phyloP scores from a whole-genome alignment of 1,284 basidiomycete species.

The Moesziomyces aphidis region DNA sequence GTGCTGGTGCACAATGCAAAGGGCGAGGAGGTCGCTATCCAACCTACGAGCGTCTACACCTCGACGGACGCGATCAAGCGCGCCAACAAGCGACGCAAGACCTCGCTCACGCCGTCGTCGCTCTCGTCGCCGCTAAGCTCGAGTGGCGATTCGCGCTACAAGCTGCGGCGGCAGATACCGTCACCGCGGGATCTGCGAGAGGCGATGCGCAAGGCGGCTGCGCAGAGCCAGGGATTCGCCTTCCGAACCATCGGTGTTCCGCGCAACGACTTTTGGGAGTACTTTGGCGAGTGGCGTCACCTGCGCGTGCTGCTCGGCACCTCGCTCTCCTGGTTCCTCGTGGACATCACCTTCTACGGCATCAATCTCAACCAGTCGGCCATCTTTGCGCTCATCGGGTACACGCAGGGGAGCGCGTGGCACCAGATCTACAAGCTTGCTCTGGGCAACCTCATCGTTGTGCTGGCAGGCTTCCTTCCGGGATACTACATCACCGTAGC shows the following conservation, averaged over 20 bases:
- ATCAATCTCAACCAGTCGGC: slow-evolving; percentile 83
- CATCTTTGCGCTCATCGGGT: slow-evolving; percentile 76
- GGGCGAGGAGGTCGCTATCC: slow-evolving; percentile 8
- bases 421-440: slow-evolving; percentile 72
- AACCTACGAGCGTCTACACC: slow-evolving; percentile 62
- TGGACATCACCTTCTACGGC: slow-evolving; percentile 81
- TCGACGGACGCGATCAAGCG: slow-evolving; percentile 69
- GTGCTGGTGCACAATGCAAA: slow-evolving; percentile 2
- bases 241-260: slow-evolving; percentile 34
- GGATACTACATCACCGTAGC: slow-evolving; percentile 57
- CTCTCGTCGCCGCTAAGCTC: slow-evolving; percentile 15
- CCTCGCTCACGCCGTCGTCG: slow-evolving; percentile 16
- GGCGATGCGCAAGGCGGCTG: slow-evolving; percentile 19
- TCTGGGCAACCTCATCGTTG: slow-evolving; percentile 65
- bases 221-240: slow-evolving; percentile 39
- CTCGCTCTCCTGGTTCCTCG: slow-evolving; percentile 61
- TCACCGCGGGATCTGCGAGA: slow-evolving; percentile 28
- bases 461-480: slow-evolving; percentile 56
- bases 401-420: slow-evolving; percentile 66
- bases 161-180: slow-evolving; percentile 20
- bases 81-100: slow-evolving; percentile 65
- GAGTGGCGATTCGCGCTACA: slow-evolving; percentile 22
- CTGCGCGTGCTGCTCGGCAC: slow-evolving; percentile 46
- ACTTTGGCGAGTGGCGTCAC: slow-evolving; percentile 53
- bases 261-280: slow-evolving; percentile 30